Conservation (phyloP, 805 yeast genomes). For the Tetrapisispora phaffii region DNA sequence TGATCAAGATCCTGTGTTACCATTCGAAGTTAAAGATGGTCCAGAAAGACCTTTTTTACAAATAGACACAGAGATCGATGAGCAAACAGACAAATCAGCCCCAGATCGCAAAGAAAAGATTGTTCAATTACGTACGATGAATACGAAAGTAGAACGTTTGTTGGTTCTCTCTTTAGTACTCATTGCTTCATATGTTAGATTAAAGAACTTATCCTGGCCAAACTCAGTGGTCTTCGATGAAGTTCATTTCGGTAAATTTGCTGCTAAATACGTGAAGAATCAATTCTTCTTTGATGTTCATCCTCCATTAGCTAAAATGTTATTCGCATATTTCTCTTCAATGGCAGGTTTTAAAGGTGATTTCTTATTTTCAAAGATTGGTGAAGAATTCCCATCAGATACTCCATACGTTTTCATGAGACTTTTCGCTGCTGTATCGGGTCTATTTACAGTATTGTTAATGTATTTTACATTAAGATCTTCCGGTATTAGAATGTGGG, state of each 20-base stretch:
- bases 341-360: constrained; percentile 63
- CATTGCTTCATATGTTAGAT: constrained; percentile 49
- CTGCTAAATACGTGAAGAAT: constrained; percentile 63
- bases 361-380: constrained; percentile 56
- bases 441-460: constrained; percentile 56
- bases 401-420: constrained; percentile 62
- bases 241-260: constrained; percentile 88
- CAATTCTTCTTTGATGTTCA: constrained; percentile 60
- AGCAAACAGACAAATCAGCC: neutral
- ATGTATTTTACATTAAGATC: constrained; percentile 59
- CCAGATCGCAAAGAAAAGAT: neutral
- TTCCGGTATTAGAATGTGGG: constrained; percentile 61
- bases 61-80: constrained; percentile 38
- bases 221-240: constrained; percentile 82
- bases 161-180: constrained; percentile 35
- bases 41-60: constrained; percentile 43
- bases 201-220: constrained; percentile 54
- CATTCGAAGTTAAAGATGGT: constrained; percentile 43
- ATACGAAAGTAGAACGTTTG: constrained; percentile 31
- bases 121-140: constrained; percentile 33
- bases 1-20: constrained; percentile 29
- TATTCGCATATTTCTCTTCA: constrained; percentile 58
- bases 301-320: constrained; percentile 69
- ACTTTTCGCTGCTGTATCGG: constrained; percentile 55
- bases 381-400: constrained; percentile 45